These are phyloP conservation scores for Margaritispora aquatica DNA, from an alignment of 495 filamentous ascomycete genomes.

Conservation along the genomic window DNA sequence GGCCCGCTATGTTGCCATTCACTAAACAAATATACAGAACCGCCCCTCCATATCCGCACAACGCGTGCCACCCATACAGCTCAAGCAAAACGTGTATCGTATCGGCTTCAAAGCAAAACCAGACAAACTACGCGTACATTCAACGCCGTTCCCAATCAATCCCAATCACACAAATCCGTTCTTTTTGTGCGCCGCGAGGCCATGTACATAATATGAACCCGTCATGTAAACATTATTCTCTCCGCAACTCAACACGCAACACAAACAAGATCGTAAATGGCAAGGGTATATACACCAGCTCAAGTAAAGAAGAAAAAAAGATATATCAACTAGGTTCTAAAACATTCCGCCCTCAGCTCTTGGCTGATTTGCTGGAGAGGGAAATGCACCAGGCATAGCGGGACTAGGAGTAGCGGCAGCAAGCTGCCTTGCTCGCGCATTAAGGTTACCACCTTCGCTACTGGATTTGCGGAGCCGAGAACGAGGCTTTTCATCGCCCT, in stretches of 20 bases:
- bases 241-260: background rate
- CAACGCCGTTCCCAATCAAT: constrained; percentile 6
- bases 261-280: constrained; percentile 4
- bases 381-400: constrained; percentile 18
- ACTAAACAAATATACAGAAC: background rate
- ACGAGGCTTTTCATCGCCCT: constrained; percentile 19
- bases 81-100: background rate
- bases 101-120: background rate
- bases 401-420: constrained; percentile 20
- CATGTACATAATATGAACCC: constrained; percentile 20
- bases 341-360: constrained; percentile 24
- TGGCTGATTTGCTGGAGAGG: constrained; percentile 9
- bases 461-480: constrained; percentile 19
- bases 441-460: constrained; percentile 26
- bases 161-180: constrained; percentile 16
- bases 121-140: background rate
- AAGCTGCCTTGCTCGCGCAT: constrained; percentile 21
- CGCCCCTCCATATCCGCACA: background rate
- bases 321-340: constrained; percentile 10
- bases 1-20: background rate
- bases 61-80: background rate
- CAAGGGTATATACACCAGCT: constrained; percentile 13
- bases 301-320: constrained; percentile 2
- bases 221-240: constrained; percentile 21
- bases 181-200: constrained; percentile 17